These are phyloP conservation scores for Microcera coccophila DNA, from an alignment of 2,329 filamentous ascomycete genomes.

Conservation along the genomic window DNA sequence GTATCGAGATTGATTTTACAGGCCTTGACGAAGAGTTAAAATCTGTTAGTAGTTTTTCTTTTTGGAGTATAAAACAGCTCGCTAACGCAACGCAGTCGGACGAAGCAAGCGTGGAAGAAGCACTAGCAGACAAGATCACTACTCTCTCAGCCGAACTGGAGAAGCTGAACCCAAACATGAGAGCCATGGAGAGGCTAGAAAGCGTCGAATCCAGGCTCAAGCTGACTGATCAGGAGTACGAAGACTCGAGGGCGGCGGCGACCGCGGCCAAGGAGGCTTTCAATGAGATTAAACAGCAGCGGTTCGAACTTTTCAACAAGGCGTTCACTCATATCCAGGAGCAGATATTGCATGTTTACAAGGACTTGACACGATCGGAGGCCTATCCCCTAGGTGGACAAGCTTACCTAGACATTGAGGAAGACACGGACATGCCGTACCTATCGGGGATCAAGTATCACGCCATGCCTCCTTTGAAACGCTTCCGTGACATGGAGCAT, in stretches of 20 bases:
- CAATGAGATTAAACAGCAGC: slow-evolving; percentile 72
- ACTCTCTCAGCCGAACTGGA: slow-evolving; percentile 75
- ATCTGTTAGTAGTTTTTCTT: slow-evolving; percentile 50
- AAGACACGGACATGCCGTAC: slow-evolving; percentile 95
- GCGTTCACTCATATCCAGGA: slow-evolving; percentile 93
- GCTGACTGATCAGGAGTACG: slow-evolving; percentile 83
- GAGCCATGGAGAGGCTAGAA: slow-evolving; percentile 86
- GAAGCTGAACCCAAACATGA: slow-evolving; percentile 95
- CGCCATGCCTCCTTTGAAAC: slow-evolving; percentile 96
- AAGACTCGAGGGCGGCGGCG: slow-evolving; percentile 72
- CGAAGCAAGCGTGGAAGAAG: slow-evolving; percentile 67
- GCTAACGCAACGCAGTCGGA: slow-evolving; percentile 52
- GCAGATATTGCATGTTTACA: slow-evolving; percentile 90
- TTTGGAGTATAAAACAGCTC: not conserved
- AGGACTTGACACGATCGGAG: slow-evolving; percentile 84
- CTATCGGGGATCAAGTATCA: slow-evolving; percentile 96
- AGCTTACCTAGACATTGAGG: slow-evolving; percentile 83
- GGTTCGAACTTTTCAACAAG: slow-evolving; percentile 89
- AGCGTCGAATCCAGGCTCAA: slow-evolving; percentile 79
- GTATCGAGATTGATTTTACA: slow-evolving; percentile 84
- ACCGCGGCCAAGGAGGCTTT: slow-evolving; percentile 79
- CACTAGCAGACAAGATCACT: slow-evolving; percentile 72
- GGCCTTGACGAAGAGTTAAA: slow-evolving; percentile 78
- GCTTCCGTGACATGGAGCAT: slow-evolving; percentile 99
- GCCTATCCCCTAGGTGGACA: slow-evolving; percentile 91